Conservation (phyloP, 257 asterid genomes). For the Solanum neorickii region DNA sequence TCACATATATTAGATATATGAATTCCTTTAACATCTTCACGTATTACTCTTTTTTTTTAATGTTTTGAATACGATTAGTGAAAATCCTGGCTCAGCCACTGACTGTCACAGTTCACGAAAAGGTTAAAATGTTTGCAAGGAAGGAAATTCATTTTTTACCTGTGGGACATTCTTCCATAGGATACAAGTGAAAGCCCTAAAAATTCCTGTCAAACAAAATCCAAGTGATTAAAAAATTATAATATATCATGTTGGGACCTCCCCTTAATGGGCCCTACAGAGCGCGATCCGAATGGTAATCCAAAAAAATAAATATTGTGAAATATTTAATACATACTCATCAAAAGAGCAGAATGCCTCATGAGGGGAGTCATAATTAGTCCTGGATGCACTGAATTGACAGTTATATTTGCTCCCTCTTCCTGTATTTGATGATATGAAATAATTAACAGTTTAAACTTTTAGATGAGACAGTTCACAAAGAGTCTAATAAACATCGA, state of each 20-base stretch:
- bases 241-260: not conserved
- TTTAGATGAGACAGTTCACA: not conserved
- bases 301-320: not conserved
- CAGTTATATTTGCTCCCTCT: constrained; percentile 77
- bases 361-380: constrained; percentile 73
- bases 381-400: constrained; percentile 89
- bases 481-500: not conserved
- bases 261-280: not conserved
- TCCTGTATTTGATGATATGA: constrained; percentile 27
- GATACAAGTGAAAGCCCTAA: constrained; percentile 34
- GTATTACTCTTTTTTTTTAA: not conserved
- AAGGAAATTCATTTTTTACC: constrained; percentile 18
- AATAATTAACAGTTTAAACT: not conserved
- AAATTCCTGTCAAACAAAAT: constrained; percentile 29
- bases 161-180: constrained; percentile 85
- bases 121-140: not conserved
- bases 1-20: not conserved
- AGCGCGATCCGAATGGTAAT: not conserved
- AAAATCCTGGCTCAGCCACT: not conserved
- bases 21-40: not conserved
- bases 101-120: not conserved
- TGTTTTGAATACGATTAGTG: not conserved
- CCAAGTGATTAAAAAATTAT: not conserved
- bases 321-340: constrained; percentile 27
- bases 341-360: constrained; percentile 34